Percentiles rank a stretch among this genome's conserved stretches.
These are phyloP conservation scores for Tothia fuscella DNA, from an alignment of 2,329 filamentous ascomycete genomes.

Conservation along the genomic window DNA sequence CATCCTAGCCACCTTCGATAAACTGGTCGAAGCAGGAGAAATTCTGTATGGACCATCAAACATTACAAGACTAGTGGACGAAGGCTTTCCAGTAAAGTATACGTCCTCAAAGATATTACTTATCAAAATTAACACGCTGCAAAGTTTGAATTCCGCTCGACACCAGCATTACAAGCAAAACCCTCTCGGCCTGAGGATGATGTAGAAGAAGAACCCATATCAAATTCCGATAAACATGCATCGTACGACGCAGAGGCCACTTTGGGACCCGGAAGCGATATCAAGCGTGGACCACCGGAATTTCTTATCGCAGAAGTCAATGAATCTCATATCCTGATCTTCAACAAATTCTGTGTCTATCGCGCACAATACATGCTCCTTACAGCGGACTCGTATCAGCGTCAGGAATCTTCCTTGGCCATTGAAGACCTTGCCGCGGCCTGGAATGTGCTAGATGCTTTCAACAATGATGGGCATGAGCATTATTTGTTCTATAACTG, in stretches of 20 bases:
- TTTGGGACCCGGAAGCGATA: slow-evolving; percentile 26
- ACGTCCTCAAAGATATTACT: neutral
- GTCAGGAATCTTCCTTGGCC: slow-evolving; percentile 34
- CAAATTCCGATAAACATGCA: slow-evolving; percentile 12
- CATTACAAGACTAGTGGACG: neutral
- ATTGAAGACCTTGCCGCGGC: slow-evolving; percentile 30
- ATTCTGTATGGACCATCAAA: slow-evolving; percentile 1
- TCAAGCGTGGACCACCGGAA: slow-evolving; percentile 33
- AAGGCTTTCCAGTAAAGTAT: neutral
- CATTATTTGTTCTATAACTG: slow-evolving; percentile 1
- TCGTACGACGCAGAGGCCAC: slow-evolving; percentile 15
- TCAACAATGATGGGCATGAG: neutral
- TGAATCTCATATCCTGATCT: slow-evolving; percentile 31
- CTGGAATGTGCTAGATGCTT: slow-evolving; percentile 4
- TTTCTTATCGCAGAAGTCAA: slow-evolving; percentile 31
- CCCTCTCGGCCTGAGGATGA: too few relatives aligned
- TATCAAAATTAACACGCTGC: neutral
- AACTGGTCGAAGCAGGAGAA: slow-evolving; percentile 1
- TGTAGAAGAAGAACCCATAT: slow-evolving; percentile 12
- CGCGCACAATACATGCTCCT: slow-evolving; percentile 37
- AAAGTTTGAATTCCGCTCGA: slow-evolving; percentile 25
- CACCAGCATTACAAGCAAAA: slow-evolving; percentile 20
- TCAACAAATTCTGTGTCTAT: slow-evolving; percentile 40
- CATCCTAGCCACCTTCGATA: too few relatives aligned
- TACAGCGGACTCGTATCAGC: slow-evolving; percentile 33